Evolutionary conservation across 805 yeast species (phyloP).

Genomic region (Candida ulmi): DNA sequence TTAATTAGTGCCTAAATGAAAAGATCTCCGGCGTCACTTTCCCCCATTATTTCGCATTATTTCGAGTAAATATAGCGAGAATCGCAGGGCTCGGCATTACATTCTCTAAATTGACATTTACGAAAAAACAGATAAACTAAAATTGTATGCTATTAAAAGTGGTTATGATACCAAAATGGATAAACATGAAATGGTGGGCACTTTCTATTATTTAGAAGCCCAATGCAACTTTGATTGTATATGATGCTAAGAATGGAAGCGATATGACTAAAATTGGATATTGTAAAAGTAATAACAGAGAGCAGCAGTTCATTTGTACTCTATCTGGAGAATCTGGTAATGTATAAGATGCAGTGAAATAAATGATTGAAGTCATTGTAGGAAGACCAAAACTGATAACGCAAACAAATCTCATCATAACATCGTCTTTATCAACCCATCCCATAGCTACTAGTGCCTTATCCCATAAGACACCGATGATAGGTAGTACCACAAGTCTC

Average conservation of each 20-base stretch:
- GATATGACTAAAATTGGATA: conserved; percentile 5
- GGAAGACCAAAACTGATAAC: conserved; percentile 75
- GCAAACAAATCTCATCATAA: conserved; percentile 61
- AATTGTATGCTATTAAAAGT: too few relatives aligned
- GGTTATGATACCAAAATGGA: too few relatives aligned
- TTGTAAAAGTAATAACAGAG: conserved; percentile 4
- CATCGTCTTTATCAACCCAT: conserved; percentile 44
- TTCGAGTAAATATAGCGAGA: too few relatives aligned
- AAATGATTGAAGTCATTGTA: conserved; percentile 79
- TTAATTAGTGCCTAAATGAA: too few relatives aligned
- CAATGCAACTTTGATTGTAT: conserved; percentile 5
- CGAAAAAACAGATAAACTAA: too few relatives aligned
- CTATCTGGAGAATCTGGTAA: conserved; percentile 29
- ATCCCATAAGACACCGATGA: conserved; percentile 65
- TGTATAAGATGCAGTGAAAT: conserved; percentile 78
- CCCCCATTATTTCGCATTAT: too few relatives aligned
- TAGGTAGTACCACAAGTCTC: conserved; percentile 64
- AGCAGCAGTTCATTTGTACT: conserved; percentile 8
- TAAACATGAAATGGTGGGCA: too few relatives aligned
- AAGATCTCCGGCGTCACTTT: too few relatives aligned
- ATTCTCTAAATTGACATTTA: too few relatives aligned
- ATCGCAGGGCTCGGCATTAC: too few relatives aligned
- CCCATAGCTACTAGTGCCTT: conserved; percentile 55
- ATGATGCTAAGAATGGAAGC: conserved; percentile 6
- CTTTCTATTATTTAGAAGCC: background rate